Base-by-base conservation (phyloP, 2,329 filamentous ascomycete species). In the Trichophyton verrucosum region DNA sequence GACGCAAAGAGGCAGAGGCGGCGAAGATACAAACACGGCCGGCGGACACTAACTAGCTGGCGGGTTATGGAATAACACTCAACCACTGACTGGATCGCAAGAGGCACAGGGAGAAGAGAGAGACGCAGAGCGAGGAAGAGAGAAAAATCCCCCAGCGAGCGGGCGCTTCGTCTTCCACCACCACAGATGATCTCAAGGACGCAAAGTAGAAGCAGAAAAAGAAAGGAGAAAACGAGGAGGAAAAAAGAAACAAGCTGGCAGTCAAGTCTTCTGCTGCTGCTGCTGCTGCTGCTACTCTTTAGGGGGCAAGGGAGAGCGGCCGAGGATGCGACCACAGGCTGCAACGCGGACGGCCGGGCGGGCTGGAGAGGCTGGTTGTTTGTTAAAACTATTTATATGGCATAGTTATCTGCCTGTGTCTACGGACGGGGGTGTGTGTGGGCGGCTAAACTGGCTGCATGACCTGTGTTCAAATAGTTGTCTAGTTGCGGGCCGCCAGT, bases 301-400 rank as follows among this genome's bases (percentile, higher is more conserved):
- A 33, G 22, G 13, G 49, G 22, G 13, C 22, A 9, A 53, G n/a
- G n/a, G 49, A 24, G 13, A 30, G 49, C 49, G 49, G 49, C 49
- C 49, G 49, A 53, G 40, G 49, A 53, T 53, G 49, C n/a, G 49
- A 53, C 49, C 27, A 53, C 22, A 53, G 49, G 49, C 49, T 53
- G 49, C 49, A 53, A 53, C 49, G 49, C 49, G 8, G 44, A 11
- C 44, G 17, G 20, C 20, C 13, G 40, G 40, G 15, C n/a, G 40
- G 40, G 40, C 6, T 38, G 33, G 33, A 38, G 9, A 38, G 33
- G 33, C 33, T 38, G 33, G 8, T 3, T 13, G 8, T 13, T 7
- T 44, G 40, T 17, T n/a, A 15, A 13, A 15, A 13, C 38, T 40
- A 44, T 44, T n/a, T 44, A 44, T 44, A n/a, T 2, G 6, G n/a